Evolutionary conservation across 169 alveolate genomes (phyloP).

Genomic region (Plasmodium gallinaceum): DNA sequence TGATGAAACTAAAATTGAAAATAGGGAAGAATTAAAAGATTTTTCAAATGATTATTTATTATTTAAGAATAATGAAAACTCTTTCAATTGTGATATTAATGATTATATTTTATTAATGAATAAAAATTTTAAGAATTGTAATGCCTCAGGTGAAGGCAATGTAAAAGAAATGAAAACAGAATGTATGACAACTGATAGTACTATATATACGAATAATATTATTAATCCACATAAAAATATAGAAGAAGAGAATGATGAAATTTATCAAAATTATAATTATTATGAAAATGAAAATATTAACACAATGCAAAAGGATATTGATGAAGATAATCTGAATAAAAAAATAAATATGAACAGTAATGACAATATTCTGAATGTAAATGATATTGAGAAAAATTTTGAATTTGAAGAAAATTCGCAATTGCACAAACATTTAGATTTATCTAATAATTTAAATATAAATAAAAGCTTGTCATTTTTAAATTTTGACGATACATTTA

Average conservation of each 20-base stretch:
- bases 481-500: slow-evolving; percentile 9
- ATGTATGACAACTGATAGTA: slow-evolving; percentile 16
- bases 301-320: not conserved
- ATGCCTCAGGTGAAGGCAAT: not conserved
- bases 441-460: slow-evolving; percentile 21
- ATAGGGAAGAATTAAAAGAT: slow-evolving; percentile 13
- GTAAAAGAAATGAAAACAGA: slow-evolving; percentile 8
- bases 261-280: slow-evolving; percentile 3
- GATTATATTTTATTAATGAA: slow-evolving; percentile 1
- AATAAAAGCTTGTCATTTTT: not conserved
- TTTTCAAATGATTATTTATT: slow-evolving; percentile 1
- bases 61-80: not conserved
- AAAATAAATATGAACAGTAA: not conserved
- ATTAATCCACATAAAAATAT: slow-evolving; percentile 8
- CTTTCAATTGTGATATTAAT: not conserved
- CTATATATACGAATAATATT: slow-evolving; percentile 16
- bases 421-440: slow-evolving; percentile 15
- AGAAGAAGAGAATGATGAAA: slow-evolving; percentile 23
- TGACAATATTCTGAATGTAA: not conserved
- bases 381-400: slow-evolving; percentile 4
- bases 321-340: not conserved
- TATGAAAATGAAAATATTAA: slow-evolving; percentile 27
- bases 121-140: slow-evolving; percentile 11
- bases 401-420: slow-evolving; percentile 5
- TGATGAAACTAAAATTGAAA: not conserved